A percentile compares a stretch with the other conserved stretches of the same genome.
Evolutionary conservation across 352 stramenopile genomes (phyloP).

Genomic region (Phytophthora constricta): DNA sequence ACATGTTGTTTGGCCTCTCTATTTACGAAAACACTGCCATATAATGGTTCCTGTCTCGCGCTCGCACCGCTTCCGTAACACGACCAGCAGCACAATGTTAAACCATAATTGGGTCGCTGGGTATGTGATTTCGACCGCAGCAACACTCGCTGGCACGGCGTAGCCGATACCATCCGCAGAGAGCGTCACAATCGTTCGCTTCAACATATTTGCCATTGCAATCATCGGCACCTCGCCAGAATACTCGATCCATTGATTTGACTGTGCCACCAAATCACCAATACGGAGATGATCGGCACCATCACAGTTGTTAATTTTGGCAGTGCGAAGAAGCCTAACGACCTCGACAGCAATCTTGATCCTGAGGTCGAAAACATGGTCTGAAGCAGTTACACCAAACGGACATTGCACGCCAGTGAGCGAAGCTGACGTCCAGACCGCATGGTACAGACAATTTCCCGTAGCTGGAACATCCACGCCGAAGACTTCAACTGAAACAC

Average conservation of each 20-base stretch:
- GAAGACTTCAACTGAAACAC: no score
- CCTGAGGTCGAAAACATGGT: background rate
- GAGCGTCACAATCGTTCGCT: background rate
- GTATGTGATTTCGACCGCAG: background rate
- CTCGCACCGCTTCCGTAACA: background rate
- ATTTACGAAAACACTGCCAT: background rate
- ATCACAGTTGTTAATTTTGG: background rate
- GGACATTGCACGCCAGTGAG: background rate
- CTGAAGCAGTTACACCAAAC: background rate
- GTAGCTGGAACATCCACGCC: background rate
- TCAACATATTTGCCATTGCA: background rate
- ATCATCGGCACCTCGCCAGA: background rate
- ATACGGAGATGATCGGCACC: background rate
- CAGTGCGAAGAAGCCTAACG: background rate
- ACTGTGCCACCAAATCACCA: background rate
- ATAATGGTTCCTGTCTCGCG: background rate
- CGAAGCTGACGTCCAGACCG: background rate
- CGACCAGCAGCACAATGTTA: background rate
- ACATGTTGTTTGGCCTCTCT: no score
- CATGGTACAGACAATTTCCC: constrained; percentile 7
- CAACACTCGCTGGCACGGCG: background rate
- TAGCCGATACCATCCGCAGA: background rate
- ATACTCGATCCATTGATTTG: background rate
- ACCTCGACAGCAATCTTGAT: background rate
- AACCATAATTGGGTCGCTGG: background rate